These are phyloP conservation scores for Penicillium crustosum DNA, from an alignment of 2,329 filamentous ascomycete species.

Conservation along the genomic window DNA sequence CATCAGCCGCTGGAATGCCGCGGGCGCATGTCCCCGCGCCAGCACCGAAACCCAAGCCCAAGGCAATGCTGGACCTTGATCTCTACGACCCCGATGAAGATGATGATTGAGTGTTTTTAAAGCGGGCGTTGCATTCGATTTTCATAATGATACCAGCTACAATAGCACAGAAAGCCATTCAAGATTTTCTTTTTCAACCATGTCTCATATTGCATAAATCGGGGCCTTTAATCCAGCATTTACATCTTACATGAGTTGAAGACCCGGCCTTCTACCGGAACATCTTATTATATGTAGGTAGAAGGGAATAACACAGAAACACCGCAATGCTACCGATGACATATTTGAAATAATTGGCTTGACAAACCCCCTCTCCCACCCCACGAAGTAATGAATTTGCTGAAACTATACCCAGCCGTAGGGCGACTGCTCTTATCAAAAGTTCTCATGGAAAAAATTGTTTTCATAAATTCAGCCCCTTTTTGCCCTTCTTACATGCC, in stretches of 20 bases:
- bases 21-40: constrained; percentile 17
- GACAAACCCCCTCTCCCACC: too few species aligned
- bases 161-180: constrained; percentile 2
- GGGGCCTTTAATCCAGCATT: neutral
- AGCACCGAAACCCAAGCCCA: constrained; percentile 39
- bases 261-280: constrained; percentile 58
- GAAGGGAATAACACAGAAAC: too few species aligned
- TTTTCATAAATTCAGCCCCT: too few species aligned
- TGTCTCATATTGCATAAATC: neutral
- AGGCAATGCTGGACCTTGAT: constrained; percentile 45
- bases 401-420: too few species aligned
- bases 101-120: constrained; percentile 33
- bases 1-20: constrained; percentile 18
- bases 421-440: too few species aligned
- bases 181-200: neutral
- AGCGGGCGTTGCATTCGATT: constrained; percentile 9
- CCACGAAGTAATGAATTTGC: too few species aligned
- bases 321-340: too few species aligned
- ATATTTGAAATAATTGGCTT: too few species aligned
- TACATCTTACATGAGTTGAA: constrained; percentile 57
- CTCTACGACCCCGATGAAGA: constrained; percentile 49
- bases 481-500: too few species aligned
- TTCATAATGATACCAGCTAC: constrained; percentile 22
- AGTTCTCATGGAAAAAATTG: too few species aligned
- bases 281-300: constrained; percentile 58